Conservation (phyloP, 306 rosid species). For the Citrullus mucosospermus region DNA sequence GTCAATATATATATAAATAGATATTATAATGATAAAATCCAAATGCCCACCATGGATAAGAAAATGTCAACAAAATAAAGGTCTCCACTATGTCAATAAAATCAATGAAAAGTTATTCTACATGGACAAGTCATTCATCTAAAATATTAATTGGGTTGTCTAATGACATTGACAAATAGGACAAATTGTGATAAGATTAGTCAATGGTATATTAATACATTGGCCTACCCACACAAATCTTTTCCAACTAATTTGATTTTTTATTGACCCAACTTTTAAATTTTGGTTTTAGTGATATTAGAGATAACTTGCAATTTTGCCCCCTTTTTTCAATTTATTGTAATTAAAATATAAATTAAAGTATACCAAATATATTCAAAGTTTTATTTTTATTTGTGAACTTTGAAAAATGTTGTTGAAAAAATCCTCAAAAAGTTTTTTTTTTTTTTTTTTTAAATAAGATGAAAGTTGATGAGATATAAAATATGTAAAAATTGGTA, state of each 20-base stretch:
- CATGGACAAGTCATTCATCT: neutral
- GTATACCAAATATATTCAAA: no score
- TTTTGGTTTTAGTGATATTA: neutral
- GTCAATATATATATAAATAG: neutral
- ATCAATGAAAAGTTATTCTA: neutral
- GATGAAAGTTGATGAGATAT: no score
- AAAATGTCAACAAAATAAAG: neutral
- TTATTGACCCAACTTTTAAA: neutral
- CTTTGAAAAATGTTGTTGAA: no score
- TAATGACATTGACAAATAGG: neutral
- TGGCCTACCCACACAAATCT: neutral
- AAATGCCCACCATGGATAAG: neutral
- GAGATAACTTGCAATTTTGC: no score
- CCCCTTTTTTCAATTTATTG: no score
- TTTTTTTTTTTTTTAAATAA: no score
- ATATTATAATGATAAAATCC: neutral
- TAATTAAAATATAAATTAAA: no score
- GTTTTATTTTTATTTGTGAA: no score
- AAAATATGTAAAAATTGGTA: no score
- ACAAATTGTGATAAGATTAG: neutral
- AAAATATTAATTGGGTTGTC: neutral
- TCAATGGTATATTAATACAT: neutral
- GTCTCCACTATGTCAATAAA: neutral
- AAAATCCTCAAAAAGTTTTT: no score
- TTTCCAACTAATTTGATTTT: neutral